These are phyloP conservation scores for Ceratocystis huliohia DNA, from an alignment of 2,329 filamentous ascomycete species.

Conservation along the genomic window DNA sequence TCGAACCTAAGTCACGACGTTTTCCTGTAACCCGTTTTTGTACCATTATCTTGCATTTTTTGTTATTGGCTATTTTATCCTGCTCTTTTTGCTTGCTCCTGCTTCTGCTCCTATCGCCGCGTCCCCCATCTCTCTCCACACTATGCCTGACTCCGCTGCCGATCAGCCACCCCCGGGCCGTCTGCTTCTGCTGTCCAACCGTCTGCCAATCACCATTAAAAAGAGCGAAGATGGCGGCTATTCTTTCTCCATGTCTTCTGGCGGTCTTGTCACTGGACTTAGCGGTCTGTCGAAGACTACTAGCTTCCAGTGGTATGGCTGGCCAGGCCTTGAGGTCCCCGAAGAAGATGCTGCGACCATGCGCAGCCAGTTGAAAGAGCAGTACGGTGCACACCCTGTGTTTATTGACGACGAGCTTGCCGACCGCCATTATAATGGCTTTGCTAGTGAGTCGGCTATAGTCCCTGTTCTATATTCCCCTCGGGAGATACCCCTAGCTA, in stretches of 20 bases:
- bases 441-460: conserved; percentile 59
- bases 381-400: conserved; percentile 81
- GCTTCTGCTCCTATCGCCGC: not conserved
- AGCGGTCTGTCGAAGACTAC: conserved; percentile 85
- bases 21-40: not conserved
- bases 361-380: conserved; percentile 65
- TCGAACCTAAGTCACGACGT: not conserved
- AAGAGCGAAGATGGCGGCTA: conserved; percentile 83
- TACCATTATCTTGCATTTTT: not conserved
- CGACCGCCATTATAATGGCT: conserved; percentile 94
- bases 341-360: conserved; percentile 66
- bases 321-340: conserved; percentile 86
- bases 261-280: conserved; percentile 84
- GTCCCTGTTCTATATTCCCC: no score
- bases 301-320: conserved; percentile 96
- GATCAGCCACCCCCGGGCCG: conserved; percentile 33
- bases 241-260: conserved; percentile 91
- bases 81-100: not conserved
- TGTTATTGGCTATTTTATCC: not conserved
- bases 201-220: conserved; percentile 93
- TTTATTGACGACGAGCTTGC: conserved; percentile 90
- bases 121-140: conserved; percentile 16
- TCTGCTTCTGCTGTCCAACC: conserved; percentile 82
- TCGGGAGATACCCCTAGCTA: not conserved
- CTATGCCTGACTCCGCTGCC: conserved; percentile 31